Percentiles rank a stretch among this genome's conserved stretches.
These are phyloP conservation scores for Mycena pura DNA, from an alignment of 768 basidiomycete genomes.

Conservation along the genomic window DNA sequence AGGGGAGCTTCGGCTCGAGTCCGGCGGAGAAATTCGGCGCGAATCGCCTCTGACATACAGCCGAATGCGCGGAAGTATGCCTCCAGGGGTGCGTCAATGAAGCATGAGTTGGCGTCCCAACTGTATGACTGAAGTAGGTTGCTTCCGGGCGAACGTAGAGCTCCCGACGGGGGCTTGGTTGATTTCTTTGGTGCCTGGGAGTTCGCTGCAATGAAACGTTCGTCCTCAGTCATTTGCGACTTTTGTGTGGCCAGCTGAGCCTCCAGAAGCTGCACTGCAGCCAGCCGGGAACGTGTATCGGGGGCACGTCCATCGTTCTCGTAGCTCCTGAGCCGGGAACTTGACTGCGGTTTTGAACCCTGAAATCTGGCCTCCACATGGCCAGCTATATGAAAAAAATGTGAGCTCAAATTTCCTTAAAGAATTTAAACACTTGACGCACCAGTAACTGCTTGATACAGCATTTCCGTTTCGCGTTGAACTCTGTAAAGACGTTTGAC, in stretches of 20 bases:
- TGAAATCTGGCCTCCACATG: slow-evolving; percentile 7
- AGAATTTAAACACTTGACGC: background rate
- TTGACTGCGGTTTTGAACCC: background rate
- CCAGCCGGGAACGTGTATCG: slow-evolving; percentile 9
- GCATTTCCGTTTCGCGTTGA: slow-evolving; percentile 7
- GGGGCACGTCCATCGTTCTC: slow-evolving; percentile 8
- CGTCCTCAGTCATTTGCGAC: background rate
- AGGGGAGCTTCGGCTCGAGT: background rate
- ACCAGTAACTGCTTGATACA: slow-evolving; percentile 6
- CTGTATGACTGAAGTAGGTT: background rate
- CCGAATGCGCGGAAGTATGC: background rate
- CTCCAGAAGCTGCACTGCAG: background rate
- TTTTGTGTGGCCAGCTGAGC: background rate
- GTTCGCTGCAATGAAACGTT: background rate
- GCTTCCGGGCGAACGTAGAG: background rate
- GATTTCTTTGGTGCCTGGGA: background rate
- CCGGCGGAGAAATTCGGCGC: background rate
- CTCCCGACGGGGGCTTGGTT: background rate
- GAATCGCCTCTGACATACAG: background rate
- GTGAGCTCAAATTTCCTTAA: background rate
- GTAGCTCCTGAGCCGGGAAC: background rate
- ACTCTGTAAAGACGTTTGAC: background rate
- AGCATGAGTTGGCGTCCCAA: background rate
- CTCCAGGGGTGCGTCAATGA: background rate
- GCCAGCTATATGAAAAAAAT: background rate